Percentiles rank a stretch among this genome's conserved stretches.
Conservation (phyloP, 106 monocot genomes). For the Allium sativum region DNA sequence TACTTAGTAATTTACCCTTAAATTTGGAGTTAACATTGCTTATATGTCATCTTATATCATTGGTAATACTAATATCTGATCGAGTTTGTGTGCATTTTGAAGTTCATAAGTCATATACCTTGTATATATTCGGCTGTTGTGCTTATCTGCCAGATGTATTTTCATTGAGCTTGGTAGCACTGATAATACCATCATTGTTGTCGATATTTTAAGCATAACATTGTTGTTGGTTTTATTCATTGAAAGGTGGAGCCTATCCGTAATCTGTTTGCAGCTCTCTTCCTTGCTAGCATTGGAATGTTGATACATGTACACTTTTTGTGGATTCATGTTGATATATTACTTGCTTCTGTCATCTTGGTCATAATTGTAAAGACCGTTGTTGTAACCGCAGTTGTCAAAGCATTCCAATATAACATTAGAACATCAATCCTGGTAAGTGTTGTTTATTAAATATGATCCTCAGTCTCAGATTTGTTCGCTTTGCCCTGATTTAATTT, state of each 20-base stretch:
- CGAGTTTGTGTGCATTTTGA: no score
- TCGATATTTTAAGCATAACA: not conserved
- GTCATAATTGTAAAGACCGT: conserved; percentile 82
- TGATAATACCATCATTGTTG: not conserved
- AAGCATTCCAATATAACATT: conserved; percentile 72
- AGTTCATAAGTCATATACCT: no score
- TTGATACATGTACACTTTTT: conserved; percentile 92
- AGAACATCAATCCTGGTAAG: conserved; percentile 89
- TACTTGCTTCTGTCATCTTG: conserved; percentile 84
- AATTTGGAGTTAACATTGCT: no score
- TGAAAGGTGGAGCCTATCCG: conserved; percentile 86
- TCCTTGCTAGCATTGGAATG: conserved; percentile 98
- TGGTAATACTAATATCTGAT: no score
- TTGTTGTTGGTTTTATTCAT: conserved; percentile 6
- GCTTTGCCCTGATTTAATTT: not conserved
- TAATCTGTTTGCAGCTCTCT: conserved; percentile 96
- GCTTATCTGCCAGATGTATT: no score
- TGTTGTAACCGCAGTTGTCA: conserved; percentile 55
- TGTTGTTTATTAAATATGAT: not conserved
- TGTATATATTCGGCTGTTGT: no score
- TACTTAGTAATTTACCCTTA: no score
- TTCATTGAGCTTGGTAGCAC: no score
- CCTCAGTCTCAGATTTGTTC: not conserved
- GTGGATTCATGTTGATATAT: conserved; percentile 92
- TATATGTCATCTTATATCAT: no score